Evolutionary conservation across 2,329 filamentous ascomycete species (phyloP), one percentile per base, ranked within the genome.

Genomic region (Magnaporthiopsis incrustans): DNA sequence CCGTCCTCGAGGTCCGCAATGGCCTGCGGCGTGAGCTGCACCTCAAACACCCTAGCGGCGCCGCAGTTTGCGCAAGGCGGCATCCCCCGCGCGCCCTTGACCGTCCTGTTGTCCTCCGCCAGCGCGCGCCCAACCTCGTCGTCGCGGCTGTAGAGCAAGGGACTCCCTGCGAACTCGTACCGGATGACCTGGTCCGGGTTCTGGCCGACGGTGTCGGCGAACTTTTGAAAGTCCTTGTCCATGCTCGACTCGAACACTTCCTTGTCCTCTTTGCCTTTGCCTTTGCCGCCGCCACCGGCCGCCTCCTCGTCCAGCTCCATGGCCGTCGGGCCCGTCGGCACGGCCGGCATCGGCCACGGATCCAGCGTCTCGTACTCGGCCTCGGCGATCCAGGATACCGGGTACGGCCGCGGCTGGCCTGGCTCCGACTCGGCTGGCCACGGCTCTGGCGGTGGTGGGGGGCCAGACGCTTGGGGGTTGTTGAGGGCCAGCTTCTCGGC

Each of bases 341-440:
- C 66, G 50, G 82, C 81, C 58, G 83, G 82, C 35, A 77, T 76
- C 0, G 83, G 82, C 2, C 73, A 79, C 70, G 68, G 86, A 67
- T 91, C 91, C 32, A 98, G 84, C 4, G 89, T 90, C 76, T 99
- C 95, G 77, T 91, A 96, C 72, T 97, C 94, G 62, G 94, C 94
- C 69, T 98, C 95, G 62, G 89, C 82, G 59, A 94, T 86, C 78
- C 92, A 91, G 72, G 89, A 90, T 35, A 84, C 78, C 0, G 91
- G 89, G 76, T 93, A 98, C 0, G 92, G 80, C 1, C 80, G 66
- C 0, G 91, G 90, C 68, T 90, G 88, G 10, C 25, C 18, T 5
- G 44, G 35, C 0, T 82, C 77, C 1, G 85, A 80, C 56, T 81
- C 77, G 15, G 82, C 73, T 0, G 94, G 94, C 93, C 93, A 98